phyloP scores from a whole-genome alignment of 208 protist species.

The Crithidia mellificae region DNA sequence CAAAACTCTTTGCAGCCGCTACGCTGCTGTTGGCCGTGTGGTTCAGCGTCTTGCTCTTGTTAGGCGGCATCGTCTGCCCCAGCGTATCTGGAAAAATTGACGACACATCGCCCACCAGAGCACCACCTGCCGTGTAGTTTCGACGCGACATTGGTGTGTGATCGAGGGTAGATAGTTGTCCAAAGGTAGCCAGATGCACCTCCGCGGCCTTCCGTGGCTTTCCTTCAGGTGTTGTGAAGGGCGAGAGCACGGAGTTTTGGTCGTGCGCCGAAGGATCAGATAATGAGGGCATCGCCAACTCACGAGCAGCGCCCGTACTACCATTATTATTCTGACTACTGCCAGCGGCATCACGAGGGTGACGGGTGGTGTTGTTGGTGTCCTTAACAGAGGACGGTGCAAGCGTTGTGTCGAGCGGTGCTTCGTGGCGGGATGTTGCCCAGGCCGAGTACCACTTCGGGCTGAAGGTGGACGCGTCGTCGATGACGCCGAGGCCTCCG shows the following conservation, averaged over 20 bases:
- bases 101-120: neutral
- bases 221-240: neutral
- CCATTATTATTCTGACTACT: no score
- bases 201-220: neutral
- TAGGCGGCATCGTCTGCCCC: constrained; percentile 11
- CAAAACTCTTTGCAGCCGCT: neutral
- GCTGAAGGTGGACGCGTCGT: neutral
- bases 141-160: neutral
- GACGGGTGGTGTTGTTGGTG: no score
- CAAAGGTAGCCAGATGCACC: neutral
- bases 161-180: neutral
- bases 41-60: neutral
- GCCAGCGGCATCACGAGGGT: no score
- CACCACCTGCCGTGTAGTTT: neutral
- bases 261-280: neutral
- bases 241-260: neutral
- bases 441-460: constrained; percentile 3
- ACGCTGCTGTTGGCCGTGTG: neutral
- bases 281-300: neutral
- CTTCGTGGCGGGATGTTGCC: neutral
- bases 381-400: neutral
- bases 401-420: neutral
- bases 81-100: neutral
- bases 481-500: neutral
- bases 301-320: neutral